A percentile compares a stretch with the other conserved stretches of the same genome.
Conservation (phyloP, 1,284 basidiomycete genomes). For the Xerocomus cyaneibrunnescens region DNA sequence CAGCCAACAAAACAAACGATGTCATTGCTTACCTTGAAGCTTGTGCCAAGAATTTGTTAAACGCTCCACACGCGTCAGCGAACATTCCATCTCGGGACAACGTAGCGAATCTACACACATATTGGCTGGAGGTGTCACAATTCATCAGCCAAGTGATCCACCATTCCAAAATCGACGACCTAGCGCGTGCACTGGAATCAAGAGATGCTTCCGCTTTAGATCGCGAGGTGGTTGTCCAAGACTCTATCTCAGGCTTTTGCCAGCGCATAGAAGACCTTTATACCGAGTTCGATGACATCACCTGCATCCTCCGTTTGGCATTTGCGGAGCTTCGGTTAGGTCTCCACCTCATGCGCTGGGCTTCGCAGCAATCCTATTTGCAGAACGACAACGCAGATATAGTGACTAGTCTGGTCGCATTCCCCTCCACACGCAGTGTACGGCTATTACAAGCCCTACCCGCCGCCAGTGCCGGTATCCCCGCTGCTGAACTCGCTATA, state of each 20-base stretch:
- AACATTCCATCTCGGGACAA: slow-evolving; percentile 43
- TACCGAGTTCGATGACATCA: slow-evolving; percentile 69
- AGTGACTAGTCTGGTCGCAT: slow-evolving; percentile 44
- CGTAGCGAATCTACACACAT: slow-evolving; percentile 62
- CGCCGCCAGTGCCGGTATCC: slow-evolving; percentile 6
- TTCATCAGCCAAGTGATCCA: slow-evolving; percentile 62
- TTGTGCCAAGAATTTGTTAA: slow-evolving; percentile 37
- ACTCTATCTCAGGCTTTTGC: slow-evolving; percentile 61
- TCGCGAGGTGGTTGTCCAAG: slow-evolving; percentile 64
- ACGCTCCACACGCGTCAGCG: slow-evolving; percentile 26
- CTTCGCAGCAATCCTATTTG: slow-evolving; percentile 13
- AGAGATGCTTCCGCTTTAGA: slow-evolving; percentile 40
- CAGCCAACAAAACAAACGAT: slow-evolving; percentile 60
- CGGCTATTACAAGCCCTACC: slow-evolving; percentile 33
- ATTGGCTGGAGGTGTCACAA: slow-evolving; percentile 81
- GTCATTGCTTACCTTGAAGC: slow-evolving; percentile 46
- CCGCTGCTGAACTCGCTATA: slow-evolving; percentile 42
- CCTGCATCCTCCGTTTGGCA: slow-evolving; percentile 62
- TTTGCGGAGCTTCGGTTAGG: slow-evolving; percentile 74
- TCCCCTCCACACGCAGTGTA: slow-evolving; percentile 52
- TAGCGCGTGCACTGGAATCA: slow-evolving; percentile 36
- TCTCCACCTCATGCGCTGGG: slow-evolving; percentile 53
- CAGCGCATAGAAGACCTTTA: slow-evolving; percentile 61
- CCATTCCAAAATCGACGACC: slow-evolving; percentile 46
- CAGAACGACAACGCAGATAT: slow-evolving; percentile 18